Percentiles rank a stretch among this genome's conserved stretches.
Evolutionary conservation across 1,284 basidiomycete genomes (phyloP).

Genomic region (Cryptococcus floricola): DNA sequence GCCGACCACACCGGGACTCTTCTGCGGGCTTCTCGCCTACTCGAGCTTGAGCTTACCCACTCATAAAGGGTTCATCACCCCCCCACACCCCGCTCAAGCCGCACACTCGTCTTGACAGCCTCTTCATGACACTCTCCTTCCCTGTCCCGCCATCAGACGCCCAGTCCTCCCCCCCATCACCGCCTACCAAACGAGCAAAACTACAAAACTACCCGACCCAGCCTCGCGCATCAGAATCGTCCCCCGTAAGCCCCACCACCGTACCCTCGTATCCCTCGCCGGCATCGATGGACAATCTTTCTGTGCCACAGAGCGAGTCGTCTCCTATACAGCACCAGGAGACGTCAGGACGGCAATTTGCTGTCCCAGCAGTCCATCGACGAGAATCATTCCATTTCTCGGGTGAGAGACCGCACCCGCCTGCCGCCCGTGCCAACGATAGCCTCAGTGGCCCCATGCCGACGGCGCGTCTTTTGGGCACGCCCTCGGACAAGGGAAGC

Average conservation of each 20-base stretch:
- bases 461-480: background rate
- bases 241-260: background rate
- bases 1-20: too few relatives aligned
- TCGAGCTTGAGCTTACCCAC: too few relatives aligned
- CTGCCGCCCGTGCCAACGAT: conserved; percentile 7
- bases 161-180: background rate
- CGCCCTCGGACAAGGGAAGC: background rate
- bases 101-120: background rate
- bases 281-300: conserved; percentile 11
- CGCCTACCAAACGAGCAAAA: background rate
- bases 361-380: background rate
- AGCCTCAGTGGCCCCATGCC: conserved; percentile 4
- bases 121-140: too few relatives aligned
- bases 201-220: too few relatives aligned
- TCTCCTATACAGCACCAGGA: background rate
- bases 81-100: background rate
- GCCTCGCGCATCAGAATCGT: too few relatives aligned
- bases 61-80: too few relatives aligned
- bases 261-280: conserved; percentile 11
- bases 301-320: conserved; percentile 4
- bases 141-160: background rate
- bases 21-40: too few relatives aligned
- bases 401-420: conserved; percentile 14
- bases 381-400: conserved; percentile 14
- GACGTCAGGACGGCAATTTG: background rate